These are phyloP conservation scores for Hymenoscyphus linearis DNA, from an alignment of 2,329 filamentous ascomycete genomes.

Conservation along the genomic window DNA sequence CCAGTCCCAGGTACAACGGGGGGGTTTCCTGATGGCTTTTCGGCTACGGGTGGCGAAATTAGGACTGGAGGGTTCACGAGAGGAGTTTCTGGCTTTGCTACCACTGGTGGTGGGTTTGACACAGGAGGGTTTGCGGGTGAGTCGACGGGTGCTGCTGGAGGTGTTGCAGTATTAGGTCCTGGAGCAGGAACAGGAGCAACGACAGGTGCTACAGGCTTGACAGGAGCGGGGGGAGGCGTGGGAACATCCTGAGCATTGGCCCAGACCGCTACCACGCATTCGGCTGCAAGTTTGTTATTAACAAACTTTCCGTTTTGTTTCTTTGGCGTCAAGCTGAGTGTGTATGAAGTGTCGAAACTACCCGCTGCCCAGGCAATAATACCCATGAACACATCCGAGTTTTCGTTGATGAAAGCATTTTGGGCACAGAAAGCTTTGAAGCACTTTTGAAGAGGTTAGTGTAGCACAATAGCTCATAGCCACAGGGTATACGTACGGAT, in stretches of 20 bases:
- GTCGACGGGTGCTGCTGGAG: too few species aligned
- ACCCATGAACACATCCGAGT: slow-evolving; percentile 35
- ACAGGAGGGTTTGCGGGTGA: background rate
- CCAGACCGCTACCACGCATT: slow-evolving; percentile 25
- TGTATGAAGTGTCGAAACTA: slow-evolving; percentile 26
- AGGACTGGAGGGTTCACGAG: background rate
- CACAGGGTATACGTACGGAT: slow-evolving; percentile 9
- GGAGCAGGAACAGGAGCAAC: background rate
- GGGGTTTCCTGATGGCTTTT: background rate
- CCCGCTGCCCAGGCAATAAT: slow-evolving; percentile 37
- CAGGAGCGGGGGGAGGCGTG: slow-evolving; percentile 6
- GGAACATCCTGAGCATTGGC: slow-evolving; percentile 12
- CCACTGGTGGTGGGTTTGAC: background rate
- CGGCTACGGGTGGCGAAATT: background rate
- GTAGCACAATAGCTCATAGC: background rate
- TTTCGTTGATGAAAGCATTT: slow-evolving; percentile 23
- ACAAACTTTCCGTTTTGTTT: slow-evolving; percentile 22
- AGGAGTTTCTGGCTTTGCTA: background rate
- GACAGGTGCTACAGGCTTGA: background rate
- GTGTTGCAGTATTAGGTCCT: background rate
- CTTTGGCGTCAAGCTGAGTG: slow-evolving; percentile 21
- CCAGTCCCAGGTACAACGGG: background rate
- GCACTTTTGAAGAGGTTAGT: slow-evolving; percentile 10
- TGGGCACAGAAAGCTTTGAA: slow-evolving; percentile 24
- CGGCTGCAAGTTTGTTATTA: slow-evolving; percentile 19